Conservation (phyloP, 176 grass and related monocot genomes). For the Elymus sibiricus region DNA sequence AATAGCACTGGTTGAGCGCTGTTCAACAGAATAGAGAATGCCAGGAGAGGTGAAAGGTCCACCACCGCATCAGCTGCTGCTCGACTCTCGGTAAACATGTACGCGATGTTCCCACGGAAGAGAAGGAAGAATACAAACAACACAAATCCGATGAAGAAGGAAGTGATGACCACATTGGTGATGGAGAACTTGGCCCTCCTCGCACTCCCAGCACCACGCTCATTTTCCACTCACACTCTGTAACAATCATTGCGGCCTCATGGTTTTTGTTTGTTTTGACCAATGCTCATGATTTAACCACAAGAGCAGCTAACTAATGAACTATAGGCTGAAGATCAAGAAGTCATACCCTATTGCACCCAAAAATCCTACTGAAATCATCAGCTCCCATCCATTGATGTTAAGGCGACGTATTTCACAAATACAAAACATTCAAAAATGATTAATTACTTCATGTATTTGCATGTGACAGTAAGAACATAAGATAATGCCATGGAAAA, state of each 20-base stretch:
- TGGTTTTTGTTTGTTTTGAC: not conserved
- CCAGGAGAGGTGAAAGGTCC: slow-evolving; percentile 65
- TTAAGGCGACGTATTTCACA: slow-evolving; percentile 57
- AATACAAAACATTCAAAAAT: not conserved
- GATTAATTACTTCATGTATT: not conserved
- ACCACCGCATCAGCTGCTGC: slow-evolving; percentile 53
- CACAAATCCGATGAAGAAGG: slow-evolving; percentile 43
- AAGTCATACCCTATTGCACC: slow-evolving; percentile 64
- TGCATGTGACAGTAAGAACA: not conserved
- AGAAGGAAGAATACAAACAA: slow-evolving; percentile 62
- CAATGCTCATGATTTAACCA: not conserved
- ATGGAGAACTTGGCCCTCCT: slow-evolving; percentile 63
- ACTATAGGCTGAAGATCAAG: not conserved
- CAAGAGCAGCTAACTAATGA: not conserved
- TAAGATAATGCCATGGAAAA: not conserved
- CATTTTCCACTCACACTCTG: slow-evolving; percentile 86
- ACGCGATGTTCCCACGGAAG: slow-evolving; percentile 55
- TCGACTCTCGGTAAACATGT: slow-evolving; percentile 59
- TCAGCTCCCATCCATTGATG: slow-evolving; percentile 98
- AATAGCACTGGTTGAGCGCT: slow-evolving; percentile 87
- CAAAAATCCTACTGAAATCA: slow-evolving; percentile 77
- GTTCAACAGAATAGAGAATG: slow-evolving; percentile 86
- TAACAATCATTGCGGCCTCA: not conserved
- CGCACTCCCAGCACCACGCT: slow-evolving; percentile 76
- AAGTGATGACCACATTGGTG: slow-evolving; percentile 49